Evolutionary conservation across 495 filamentous ascomycete species (phyloP), one percentile per base, ranked within the genome.

Genomic region (Aspergillus sparsus): DNA sequence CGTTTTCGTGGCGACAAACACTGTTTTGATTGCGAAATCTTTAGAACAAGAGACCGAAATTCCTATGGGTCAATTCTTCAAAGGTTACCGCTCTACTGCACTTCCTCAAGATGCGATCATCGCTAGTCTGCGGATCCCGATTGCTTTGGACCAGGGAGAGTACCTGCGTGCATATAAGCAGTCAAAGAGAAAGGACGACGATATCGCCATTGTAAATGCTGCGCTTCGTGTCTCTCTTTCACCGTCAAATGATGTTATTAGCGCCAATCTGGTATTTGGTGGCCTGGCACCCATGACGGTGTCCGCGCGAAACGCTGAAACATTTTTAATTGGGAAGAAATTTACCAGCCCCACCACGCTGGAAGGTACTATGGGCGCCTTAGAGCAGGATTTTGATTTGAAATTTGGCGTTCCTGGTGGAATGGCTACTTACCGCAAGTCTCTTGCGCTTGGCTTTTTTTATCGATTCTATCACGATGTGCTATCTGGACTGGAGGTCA

Each of bases 381-480:
- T 98, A 55, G 93, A 89, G 63, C 82, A 86, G 60, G 93, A 97
- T 63, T 98, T 97, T 66, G 81, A 93, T 67, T 76, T 98, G 10
- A 77, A 81, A 21, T 98, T 93, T 66, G 84, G 91, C 21, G 93
- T 97, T 1, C 92, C 92, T 0, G 93, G 93, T 60, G 93, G 93
- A 39, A 98, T 98, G 93, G 92, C 93, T 10, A 95, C 90, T 2
- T 98, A 97, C 73, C 80, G 93, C 21, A 96, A 94, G 66, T 91
- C 92, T 11, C 78, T 97, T 42, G 93, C 93, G 0, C 77, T 97
- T 42, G 83, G 89, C 4, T 92, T 96, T 79, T 93, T 94, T 74
- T 94, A 93, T 71, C 84, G 89, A 21, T 96, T 93, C 68, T 96
- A 93, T 67, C 89, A 96, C 60, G 87, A 90, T 63, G 77, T 85